Conservation (phyloP, 2,329 filamentous ascomycete species). For the Colletotrichum orbiculare region DNA sequence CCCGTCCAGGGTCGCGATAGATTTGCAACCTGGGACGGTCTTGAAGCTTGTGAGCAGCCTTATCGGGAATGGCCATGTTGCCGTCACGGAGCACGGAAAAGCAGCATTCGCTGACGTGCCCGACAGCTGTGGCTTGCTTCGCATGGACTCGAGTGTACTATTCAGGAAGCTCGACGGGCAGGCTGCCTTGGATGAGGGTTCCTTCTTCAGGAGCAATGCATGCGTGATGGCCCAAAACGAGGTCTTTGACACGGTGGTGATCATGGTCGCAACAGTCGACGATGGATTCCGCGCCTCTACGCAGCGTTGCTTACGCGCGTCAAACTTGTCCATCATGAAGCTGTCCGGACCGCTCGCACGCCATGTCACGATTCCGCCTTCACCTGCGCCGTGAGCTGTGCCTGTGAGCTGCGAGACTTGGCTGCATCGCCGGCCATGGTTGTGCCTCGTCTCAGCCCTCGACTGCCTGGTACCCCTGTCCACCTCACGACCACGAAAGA, state of each 20-base stretch:
- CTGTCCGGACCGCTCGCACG: conserved; percentile 6
- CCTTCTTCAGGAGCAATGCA: background rate
- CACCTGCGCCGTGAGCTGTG: conserved; percentile 6
- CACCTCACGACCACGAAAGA: background rate
- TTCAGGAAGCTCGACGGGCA: conserved; percentile 16
- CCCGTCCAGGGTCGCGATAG: background rate
- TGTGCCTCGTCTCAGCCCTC: background rate
- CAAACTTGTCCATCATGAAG: background rate
- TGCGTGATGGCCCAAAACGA: background rate
- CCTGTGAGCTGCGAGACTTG: background rate
- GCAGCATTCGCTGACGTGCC: too few species aligned
- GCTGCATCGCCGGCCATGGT: background rate
- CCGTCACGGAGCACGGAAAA: conserved; percentile 17
- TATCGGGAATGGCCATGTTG: background rate
- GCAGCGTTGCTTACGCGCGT: conserved; percentile 19
- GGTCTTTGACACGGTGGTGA: too few species aligned
- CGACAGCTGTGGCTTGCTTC: too few species aligned
- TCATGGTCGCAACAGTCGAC: too few species aligned
- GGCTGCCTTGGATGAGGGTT: too few species aligned
- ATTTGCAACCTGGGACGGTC: background rate
- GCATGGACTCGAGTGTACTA: background rate
- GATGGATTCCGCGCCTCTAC: conserved; percentile 8
- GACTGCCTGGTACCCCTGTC: background rate
- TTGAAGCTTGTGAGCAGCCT: background rate
- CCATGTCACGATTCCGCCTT: background rate